Evolutionary conservation across 2,329 filamentous ascomycete species (phyloP), one percentile per base, ranked within the genome.

Genomic region (Didymosphaeria variabile): DNA sequence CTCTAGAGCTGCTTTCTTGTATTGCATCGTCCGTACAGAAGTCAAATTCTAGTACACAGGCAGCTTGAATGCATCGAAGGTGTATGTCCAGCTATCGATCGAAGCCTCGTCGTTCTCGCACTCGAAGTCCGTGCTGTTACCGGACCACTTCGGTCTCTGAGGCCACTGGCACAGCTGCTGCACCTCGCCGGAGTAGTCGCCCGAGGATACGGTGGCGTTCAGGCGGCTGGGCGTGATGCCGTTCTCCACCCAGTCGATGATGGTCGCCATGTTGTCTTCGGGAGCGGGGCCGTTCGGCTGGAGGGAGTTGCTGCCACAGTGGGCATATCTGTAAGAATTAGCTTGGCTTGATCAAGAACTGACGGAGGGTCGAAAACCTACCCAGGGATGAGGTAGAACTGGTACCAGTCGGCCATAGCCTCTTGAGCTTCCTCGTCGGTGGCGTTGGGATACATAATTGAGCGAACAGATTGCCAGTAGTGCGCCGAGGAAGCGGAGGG

Each of bases 391-490:
- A 86, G 79, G 73, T 82, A 87, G 42, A 87, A 77, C 56, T 82
- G 80, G 73, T 87, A 88, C 79, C 83, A 88, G 21, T 84, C 81
- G 36, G 79, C 71, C 5, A 87, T 73, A 2, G 82, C 79, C 5
- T 75, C 67, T 7, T 79, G 71, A 10, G 77, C 77, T 8, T 80
- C 77, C 5, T 79, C 74, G 60, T 78, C 79, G 2, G 72, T 68
- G 5, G 79, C 42, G 21, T 77, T 63, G 3, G 80, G 76, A 69
- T 84, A 84, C 83, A 87, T 85, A 72, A 82, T 77, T 3, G 67
- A 67, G 42, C 82, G 81, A 38, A 88, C 85, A 3, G 84, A 82
- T 57, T 87, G 79, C 73, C 80, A 83, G 78, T 87, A 88, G 67
- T 81, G 84, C 0, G 86, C 81, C 0, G 84, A 86, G 0, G 84